Conservation (phyloP, 306 rosid species). For the Fagus crenata region DNA sequence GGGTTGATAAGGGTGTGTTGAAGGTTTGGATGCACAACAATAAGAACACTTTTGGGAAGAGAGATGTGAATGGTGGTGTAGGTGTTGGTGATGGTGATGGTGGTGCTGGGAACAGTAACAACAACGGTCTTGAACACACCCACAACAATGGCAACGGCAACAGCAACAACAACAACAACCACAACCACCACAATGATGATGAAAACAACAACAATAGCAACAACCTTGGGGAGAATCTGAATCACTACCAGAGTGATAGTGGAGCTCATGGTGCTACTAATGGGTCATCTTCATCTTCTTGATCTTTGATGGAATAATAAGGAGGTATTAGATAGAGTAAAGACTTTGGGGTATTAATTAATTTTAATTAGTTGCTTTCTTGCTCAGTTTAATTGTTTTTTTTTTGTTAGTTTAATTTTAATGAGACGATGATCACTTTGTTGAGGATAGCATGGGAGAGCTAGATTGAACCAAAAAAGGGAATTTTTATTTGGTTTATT, state of each 20-base stretch:
- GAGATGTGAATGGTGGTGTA: constrained; percentile 26
- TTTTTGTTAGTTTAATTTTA: constrained; percentile 47
- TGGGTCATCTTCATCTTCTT: constrained; percentile 95
- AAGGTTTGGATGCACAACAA: constrained; percentile 99
- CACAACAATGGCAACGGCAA: constrained; percentile 23
- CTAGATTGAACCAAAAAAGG: constrained; percentile 35
- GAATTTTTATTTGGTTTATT: constrained; percentile 20
- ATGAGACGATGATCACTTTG: constrained; percentile 53
- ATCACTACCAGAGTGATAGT: constrained; percentile 36
- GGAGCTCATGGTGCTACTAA: constrained; percentile 57
- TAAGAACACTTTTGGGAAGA: constrained; percentile 61
- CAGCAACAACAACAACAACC: constrained; percentile 1
- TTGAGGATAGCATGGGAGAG: constrained; percentile 46
- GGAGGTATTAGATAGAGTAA: constrained; percentile 47
- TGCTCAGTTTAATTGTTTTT: constrained; percentile 22
- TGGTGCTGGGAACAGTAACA: constrained; percentile 15
- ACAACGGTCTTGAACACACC: constrained; percentile 28
- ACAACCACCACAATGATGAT: background rate
- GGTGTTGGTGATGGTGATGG: too few relatives aligned
- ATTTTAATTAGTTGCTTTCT: constrained; percentile 34
- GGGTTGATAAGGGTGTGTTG: constrained; percentile 69
- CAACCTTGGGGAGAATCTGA: constrained; percentile 27
- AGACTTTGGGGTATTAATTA: constrained; percentile 30
- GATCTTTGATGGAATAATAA: constrained; percentile 31
- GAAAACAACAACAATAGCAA: constrained; percentile 17